Evolutionary conservation across 2,329 filamentous ascomycete genomes (phyloP).

Genomic region (Pyrenophora tritici-repentis): DNA sequence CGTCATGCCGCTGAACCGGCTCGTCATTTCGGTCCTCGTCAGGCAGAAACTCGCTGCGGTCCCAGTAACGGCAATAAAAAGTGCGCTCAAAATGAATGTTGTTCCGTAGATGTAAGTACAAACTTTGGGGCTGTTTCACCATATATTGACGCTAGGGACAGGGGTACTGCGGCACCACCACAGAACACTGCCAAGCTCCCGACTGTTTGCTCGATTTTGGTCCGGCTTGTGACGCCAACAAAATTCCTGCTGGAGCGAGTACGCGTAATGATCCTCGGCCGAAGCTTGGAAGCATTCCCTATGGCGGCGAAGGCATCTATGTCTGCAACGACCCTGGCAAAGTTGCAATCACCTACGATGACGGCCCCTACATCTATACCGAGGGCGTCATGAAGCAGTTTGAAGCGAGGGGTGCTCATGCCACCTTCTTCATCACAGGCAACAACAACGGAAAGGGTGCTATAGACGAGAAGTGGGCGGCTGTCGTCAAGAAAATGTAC

Average conservation of each 20-base stretch:
- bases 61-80: slow-evolving; percentile 16
- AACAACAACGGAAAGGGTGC: slow-evolving; percentile 62
- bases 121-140: too few relatives aligned
- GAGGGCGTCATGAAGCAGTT: slow-evolving; percentile 64
- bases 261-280: slow-evolving; percentile 60
- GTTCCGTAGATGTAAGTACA: slow-evolving; percentile 29
- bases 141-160: too few relatives aligned
- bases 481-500: slow-evolving; percentile 62
- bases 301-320: slow-evolving; percentile 63
- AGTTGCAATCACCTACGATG: slow-evolving; percentile 70
- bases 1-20: slow-evolving; percentile 21
- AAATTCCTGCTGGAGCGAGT: slow-evolving; percentile 58
- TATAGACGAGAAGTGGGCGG: slow-evolving; percentile 58
- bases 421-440: slow-evolving; percentile 70
- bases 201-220: slow-evolving; percentile 66
- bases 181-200: slow-evolving; percentile 62
- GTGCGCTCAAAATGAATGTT: slow-evolving; percentile 43
- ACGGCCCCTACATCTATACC: slow-evolving; percentile 56
- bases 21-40: slow-evolving; percentile 31
- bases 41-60: slow-evolving; percentile 39
- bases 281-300: slow-evolving; percentile 59
- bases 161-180: too few relatives aligned
- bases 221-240: slow-evolving; percentile 65
- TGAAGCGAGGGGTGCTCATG: slow-evolving; percentile 66
- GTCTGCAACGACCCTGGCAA: slow-evolving; percentile 59